Evolutionary conservation across 768 basidiomycete species (phyloP), one percentile per base, ranked within the genome.

Genomic region (Lactarius sp.): DNA sequence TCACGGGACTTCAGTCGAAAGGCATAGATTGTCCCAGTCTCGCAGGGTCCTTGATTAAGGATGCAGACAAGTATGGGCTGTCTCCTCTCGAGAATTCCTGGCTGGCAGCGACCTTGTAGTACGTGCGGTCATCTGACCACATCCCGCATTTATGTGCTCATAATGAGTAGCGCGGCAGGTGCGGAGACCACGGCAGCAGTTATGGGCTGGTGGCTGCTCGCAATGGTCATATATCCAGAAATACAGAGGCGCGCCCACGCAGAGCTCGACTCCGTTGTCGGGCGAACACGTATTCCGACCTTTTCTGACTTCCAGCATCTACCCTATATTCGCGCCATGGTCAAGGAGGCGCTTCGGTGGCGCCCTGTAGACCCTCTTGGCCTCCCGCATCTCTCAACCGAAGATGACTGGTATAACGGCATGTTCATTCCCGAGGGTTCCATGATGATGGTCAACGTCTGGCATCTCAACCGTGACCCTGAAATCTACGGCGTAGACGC

Each of bases 301-400:
- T 52, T 56, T 42, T 1, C 49, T 16, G 64, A 65, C 34, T 49
- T 52, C n/a, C 55, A 49, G 1, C 51, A 62, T 34, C 20, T 59
- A 5, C 61, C 51, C 14, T 59, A 66, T 20, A 27, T 27, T 27
- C 27, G 27, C 27, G 27, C 27, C 27, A 57, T 66, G 60, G 60
- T 66, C 49, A 66, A 65, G 46, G 64, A 65, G 27, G 55, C 60
- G n/a, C 27, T 66, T 27, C 61, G 52, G 6, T 54, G 65, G 65
- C 37, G 52, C 27, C 56, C 65, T 9, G 56, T 59, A 34, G 61
- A 50, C 10, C 54, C 65, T n/a, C 27, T 66, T n/a, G 65, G 52
- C 27, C 31, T 58, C 14, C 56, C 60, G 12, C 65, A 66, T 64
- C 57, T 42, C 33, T 64, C 62, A 2, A 51, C 52, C 18, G 60